Percentiles rank a stretch among this genome's conserved stretches.
These are phyloP conservation scores for Lepidium campestre DNA, from an alignment of 441 rosid genomes.

Conservation along the genomic window DNA sequence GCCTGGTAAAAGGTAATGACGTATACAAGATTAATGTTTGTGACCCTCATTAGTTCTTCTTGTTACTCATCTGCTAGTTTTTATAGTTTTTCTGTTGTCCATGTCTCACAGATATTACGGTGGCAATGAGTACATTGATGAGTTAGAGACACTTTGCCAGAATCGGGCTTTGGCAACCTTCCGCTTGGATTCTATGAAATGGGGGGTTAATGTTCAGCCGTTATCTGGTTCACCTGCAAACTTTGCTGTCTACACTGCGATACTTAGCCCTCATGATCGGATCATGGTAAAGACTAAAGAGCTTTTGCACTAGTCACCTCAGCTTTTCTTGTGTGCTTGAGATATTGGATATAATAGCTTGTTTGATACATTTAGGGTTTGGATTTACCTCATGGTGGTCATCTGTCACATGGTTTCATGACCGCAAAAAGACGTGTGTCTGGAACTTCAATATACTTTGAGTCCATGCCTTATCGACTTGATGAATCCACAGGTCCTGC, in stretches of 20 bases:
- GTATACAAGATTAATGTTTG: neutral
- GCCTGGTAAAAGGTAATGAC: slow-evolving; percentile 82
- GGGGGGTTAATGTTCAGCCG: slow-evolving; percentile 97
- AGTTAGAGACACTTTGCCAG: slow-evolving; percentile 84
- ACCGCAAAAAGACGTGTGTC: slow-evolving; percentile 87
- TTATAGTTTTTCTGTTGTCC: neutral
- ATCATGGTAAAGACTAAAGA: slow-evolving; percentile 65
- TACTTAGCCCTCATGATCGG: slow-evolving; percentile 79
- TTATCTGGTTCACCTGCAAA: slow-evolving; percentile 97
- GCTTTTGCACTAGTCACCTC: neutral
- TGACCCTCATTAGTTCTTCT: neutral
- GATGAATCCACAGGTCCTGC: slow-evolving; percentile 75
- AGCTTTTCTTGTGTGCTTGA: neutral
- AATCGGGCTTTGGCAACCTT: slow-evolving; percentile 74
- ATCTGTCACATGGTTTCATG: slow-evolving; percentile 97
- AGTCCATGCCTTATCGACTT: slow-evolving; percentile 92
- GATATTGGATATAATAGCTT: neutral
- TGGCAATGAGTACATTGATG: slow-evolving; percentile 84
- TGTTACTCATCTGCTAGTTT: neutral
- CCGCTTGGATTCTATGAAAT: slow-evolving; percentile 58
- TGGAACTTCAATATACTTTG: slow-evolving; percentile 89
- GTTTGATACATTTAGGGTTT: slow-evolving; percentile 45
- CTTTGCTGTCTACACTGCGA: slow-evolving; percentile 84
- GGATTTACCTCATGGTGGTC: slow-evolving; percentile 94
- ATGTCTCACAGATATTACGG: slow-evolving; percentile 66